Base-by-base conservation (phyloP, 2,329 filamentous ascomycete genomes). In the Metarhizium humberi region DNA sequence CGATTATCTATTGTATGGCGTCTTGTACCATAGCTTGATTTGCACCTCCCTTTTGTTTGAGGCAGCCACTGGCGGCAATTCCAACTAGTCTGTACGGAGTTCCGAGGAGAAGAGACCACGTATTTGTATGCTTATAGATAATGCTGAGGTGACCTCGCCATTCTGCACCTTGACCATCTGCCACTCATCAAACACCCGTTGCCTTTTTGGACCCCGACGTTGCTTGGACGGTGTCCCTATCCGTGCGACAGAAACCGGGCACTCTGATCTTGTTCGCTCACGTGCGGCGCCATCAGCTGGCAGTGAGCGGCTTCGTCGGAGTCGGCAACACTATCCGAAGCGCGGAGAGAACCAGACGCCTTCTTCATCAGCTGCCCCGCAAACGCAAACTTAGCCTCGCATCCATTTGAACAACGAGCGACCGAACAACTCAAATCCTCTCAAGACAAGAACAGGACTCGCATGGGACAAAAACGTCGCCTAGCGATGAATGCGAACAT, bases 401-500 rank as follows among this genome's bases (percentile, higher is more conserved):
- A 36, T 38, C 25, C 30, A 29, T 36, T 20, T 16, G 6, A 11
- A 34, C 32, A 3, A 8, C 32, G 3, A 25, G n/a, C 40, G 18
- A 45, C 42, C 42, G 11, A 20, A 45, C 42, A 45, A 6, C 11
- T 6, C n/a, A 11, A 45, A 25, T 45, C 18, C n/a, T 20, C n/a
- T 10, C n/a, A 11, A 7, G n/a, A 20, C n/a, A 34, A 10, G 30
- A 29, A 32, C 30, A 32, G 5, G 3, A 6, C 6, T 45, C n/a
- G 30, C 8, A 51, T n/a, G 18, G 34, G 34, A 13, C 34, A 50
- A 40, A 54, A 50, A 45, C 32, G 40, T 50, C 52, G 25, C 20
- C 16, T 25, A 52, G 53, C 43, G 38, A 61, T 60, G 62, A 59
- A 55, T 50, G 54, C 57, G 34, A 53, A 57, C 45, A 55, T 48